Evolutionary conservation across 192 early-diverging fungal species (phyloP).

Genomic region (Entomortierella chlamydospora): DNA sequence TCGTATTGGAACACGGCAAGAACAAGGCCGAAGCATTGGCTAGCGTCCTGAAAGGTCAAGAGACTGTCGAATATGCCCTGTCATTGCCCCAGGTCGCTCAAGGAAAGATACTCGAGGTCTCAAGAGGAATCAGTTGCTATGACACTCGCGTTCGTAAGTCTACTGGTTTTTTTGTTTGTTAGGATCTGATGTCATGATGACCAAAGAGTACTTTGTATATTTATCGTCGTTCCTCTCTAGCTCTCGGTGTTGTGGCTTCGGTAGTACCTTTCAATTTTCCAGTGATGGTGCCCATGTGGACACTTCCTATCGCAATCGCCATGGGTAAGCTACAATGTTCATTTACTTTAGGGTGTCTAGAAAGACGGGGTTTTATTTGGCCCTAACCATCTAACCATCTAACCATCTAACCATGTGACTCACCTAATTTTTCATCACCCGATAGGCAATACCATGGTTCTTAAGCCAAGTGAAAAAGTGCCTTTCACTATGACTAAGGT

Average conservation of each 20-base stretch:
- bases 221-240: slow-evolving; percentile 6
- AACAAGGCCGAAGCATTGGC: slow-evolving; percentile 76
- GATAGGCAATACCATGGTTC: slow-evolving; percentile 72
- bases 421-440: background rate
- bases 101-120: slow-evolving; percentile 74
- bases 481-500: slow-evolving; percentile 83
- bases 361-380: no score
- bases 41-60: slow-evolving; percentile 81
- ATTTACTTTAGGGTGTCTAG: background rate
- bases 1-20: slow-evolving; percentile 87
- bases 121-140: slow-evolving; percentile 72
- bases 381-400: no score
- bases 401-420: background rate
- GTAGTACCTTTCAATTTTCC: slow-evolving; percentile 91
- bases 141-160: slow-evolving; percentile 66
- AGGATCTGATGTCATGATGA: background rate
- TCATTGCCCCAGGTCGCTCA: slow-evolving; percentile 72
- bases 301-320: slow-evolving; percentile 79
- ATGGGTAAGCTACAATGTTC: slow-evolving; percentile 32
- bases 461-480: slow-evolving; percentile 88
- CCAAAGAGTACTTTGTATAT: background rate
- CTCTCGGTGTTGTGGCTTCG: slow-evolving; percentile 80
- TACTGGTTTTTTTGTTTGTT: no score
- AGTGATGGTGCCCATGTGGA: slow-evolving; percentile 89
- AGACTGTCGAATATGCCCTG: slow-evolving; percentile 83